Percentiles rank a stretch among this genome's conserved stretches.
Conservation (phyloP, 768 basidiomycete species). For the Pleurotus cornucopiae region DNA sequence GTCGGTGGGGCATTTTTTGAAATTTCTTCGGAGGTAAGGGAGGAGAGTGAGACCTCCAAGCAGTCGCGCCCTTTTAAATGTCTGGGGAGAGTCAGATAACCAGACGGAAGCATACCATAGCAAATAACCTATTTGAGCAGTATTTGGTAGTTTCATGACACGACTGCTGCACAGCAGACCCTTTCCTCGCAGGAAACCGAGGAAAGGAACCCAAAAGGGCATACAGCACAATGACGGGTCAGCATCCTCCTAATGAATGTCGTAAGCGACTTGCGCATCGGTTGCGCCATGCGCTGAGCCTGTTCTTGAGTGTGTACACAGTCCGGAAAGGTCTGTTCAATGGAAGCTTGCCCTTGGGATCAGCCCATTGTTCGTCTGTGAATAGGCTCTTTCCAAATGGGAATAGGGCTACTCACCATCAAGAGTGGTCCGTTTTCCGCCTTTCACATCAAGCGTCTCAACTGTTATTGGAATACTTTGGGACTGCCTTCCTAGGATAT, state of each 20-base stretch:
- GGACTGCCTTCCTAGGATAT: background rate
- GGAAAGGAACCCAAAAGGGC: conserved; percentile 6
- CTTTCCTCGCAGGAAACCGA: conserved; percentile 5
- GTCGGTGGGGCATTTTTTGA: conserved; percentile 7
- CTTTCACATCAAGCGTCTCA: too few relatives aligned
- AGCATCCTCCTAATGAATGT: conserved; percentile 1
- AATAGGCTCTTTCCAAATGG: conserved; percentile 2
- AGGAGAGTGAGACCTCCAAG: background rate
- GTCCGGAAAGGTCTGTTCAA: background rate
- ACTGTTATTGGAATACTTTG: conserved; percentile 2
- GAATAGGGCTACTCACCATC: background rate
- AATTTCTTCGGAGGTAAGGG: conserved; percentile 2
- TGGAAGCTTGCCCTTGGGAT: background rate
- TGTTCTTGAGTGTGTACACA: background rate
- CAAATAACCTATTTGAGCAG: background rate
- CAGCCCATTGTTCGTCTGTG: conserved; percentile 7
- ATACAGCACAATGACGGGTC: conserved; percentile 6
- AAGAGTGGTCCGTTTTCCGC: too few relatives aligned
- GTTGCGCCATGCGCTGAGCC: background rate
- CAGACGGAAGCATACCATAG: background rate
- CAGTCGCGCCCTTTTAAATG: background rate
- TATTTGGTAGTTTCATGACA: background rate
- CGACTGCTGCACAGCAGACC: conserved; percentile 7
- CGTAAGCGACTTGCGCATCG: conserved; percentile 1
- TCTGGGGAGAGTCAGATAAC: conserved; percentile 4